Base-by-base conservation (phyloP, 2,329 filamentous ascomycete species). In the Neurospora sp. region DNA sequence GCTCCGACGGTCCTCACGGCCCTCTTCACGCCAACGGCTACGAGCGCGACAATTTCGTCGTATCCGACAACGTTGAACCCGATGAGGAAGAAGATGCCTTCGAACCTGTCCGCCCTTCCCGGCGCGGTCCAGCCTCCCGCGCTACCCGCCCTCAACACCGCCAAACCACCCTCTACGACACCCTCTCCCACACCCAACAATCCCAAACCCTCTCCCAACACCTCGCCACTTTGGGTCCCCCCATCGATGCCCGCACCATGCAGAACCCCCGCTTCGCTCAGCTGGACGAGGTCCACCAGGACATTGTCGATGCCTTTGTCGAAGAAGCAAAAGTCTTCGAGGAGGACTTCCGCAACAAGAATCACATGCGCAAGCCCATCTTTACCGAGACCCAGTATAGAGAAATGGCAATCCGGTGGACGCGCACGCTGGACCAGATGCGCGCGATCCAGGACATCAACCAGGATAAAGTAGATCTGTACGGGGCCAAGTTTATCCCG, bases 341-440 rank as follows among this genome's bases (percentile, higher is more conserved):
- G 74, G 87, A 89, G 74, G 81, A 83, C 1, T 82, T 94, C 33
- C 86, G 90, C 74, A 86, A 88, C 72, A 82, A 82, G 33, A 86
- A 87, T 67, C 82, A 83, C 4, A 79, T 91, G 39, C 84, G 87
- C 8, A 82, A 83, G 28, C 84, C 86, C 4, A 81, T 90, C 0
- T 96, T 96, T 77, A 89, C 88, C 0, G 89, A 93, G 71, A 84
- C 83, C 28, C 84, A 92, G 15, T 84, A 93, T 67, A 87, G 89
- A 41, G 86, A 90, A 74, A 94, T 96, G 90, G 89, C 87, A 12
- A 87, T 93, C 67, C 80, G 83, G 40, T 91, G 91, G 83, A 91
- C 91, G 0, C 83, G 82, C 8, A 87, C 83, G 8, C 75, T 87
- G 10, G 84, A 86, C 17, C 82, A 88, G 70, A 91, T 96, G 88